phyloP scores from a whole-genome alignment of 257 asterid genomes.

The Jasminum sambac region DNA sequence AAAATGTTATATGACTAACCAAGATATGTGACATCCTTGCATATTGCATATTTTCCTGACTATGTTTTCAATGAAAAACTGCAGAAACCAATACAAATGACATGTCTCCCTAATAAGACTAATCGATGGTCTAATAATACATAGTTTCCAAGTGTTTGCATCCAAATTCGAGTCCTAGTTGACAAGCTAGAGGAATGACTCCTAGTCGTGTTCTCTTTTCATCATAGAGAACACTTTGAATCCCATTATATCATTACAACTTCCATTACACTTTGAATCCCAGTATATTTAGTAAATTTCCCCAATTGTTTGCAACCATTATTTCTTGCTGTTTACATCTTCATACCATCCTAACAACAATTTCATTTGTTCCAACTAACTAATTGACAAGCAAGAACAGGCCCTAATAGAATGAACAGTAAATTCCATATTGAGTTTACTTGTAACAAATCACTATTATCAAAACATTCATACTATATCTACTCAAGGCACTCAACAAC shows the following conservation, averaged over 20 bases:
- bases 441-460: neutral
- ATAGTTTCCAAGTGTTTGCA: neutral
- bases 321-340: neutral
- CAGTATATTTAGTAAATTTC: neutral
- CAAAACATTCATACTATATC: too few relatives aligned
- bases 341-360: neutral
- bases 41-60: neutral
- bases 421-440: too few relatives aligned
- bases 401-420: too few relatives aligned
- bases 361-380: neutral
- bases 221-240: neutral
- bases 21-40: neutral
- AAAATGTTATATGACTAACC: too few relatives aligned
- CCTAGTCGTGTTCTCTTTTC: neutral
- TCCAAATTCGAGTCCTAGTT: neutral
- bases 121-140: conserved; percentile 1
- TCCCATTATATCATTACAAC: neutral
- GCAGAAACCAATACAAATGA: neutral
- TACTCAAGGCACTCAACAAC: too few relatives aligned
- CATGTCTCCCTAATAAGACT: neutral
- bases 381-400: neutral
- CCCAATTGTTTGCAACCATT: neutral
- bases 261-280: neutral
- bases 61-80: neutral
- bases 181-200: neutral